Evolutionary conservation across 148 eudicot genomes (phyloP).

Genomic region (Hydrangea macrophylla): DNA sequence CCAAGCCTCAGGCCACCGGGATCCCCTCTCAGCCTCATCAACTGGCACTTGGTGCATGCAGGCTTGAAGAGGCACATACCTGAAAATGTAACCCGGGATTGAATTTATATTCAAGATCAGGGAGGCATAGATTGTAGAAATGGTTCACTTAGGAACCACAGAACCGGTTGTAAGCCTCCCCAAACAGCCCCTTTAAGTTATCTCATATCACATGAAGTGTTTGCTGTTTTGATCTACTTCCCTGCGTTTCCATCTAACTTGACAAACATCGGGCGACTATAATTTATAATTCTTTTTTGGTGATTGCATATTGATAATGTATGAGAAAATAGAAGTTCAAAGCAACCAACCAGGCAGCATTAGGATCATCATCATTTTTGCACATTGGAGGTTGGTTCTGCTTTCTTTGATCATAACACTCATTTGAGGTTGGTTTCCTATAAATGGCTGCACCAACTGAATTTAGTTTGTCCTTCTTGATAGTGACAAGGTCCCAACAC

Average conservation of each 20-base stretch:
- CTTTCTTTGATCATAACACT: conserved; percentile 69
- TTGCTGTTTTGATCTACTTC: not conserved
- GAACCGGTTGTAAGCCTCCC: too few relatives aligned
- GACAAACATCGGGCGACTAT: too few relatives aligned
- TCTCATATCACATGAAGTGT: not conserved
- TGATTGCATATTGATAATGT: not conserved
- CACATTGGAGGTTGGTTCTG: conserved; percentile 66
- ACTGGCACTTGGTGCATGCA: conserved; percentile 71
- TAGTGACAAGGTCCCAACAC: conserved; percentile 85
- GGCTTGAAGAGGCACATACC: conserved; percentile 73
- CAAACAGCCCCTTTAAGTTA: not conserved
- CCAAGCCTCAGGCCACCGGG: conserved; percentile 78
- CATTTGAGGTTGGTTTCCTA: conserved; percentile 64
- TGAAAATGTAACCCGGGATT: conserved; percentile 17
- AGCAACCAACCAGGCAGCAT: conserved; percentile 74
- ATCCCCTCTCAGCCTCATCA: conserved; percentile 52
- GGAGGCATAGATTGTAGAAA: too few relatives aligned
- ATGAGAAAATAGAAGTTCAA: not conserved
- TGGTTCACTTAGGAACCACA: too few relatives aligned
- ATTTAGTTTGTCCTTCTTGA: conserved; percentile 57
- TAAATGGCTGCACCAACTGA: conserved; percentile 63
- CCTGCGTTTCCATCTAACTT: not conserved
- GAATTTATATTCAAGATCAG: not conserved
- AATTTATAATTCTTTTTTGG: too few relatives aligned
- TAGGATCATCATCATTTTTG: conserved; percentile 68